Conservation (phyloP, 2,329 filamentous ascomycete species). For the Colletotrichum filicis region DNA sequence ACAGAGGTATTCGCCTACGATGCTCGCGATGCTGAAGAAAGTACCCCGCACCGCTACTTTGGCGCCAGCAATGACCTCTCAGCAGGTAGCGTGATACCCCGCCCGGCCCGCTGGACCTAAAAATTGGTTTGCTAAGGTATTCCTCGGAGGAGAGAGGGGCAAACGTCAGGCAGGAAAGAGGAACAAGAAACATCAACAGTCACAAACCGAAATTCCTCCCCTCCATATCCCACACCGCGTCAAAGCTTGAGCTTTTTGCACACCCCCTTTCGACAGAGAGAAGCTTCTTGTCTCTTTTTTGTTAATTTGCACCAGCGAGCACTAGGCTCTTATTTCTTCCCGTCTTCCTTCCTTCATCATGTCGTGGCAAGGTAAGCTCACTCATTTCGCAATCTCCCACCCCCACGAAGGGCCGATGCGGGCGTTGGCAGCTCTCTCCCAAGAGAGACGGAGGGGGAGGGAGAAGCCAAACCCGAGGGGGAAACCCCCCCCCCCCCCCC, state of each 20-base stretch:
- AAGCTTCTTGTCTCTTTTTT: slow-evolving; percentile 31
- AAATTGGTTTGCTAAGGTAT: slow-evolving; percentile 20
- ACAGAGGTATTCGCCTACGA: slow-evolving; percentile 28
- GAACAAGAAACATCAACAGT: slow-evolving; percentile 35
- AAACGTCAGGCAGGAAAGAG: slow-evolving; percentile 29
- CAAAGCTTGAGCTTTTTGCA: slow-evolving; percentile 28
- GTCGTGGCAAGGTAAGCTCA: slow-evolving; percentile 78
- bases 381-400: slow-evolving; percentile 1
- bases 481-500: slow-evolving; percentile 9
- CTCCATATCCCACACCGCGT: slow-evolving; percentile 34
- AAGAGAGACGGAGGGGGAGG: neutral
- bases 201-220: slow-evolving; percentile 26
- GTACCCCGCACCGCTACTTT: slow-evolving; percentile 31
- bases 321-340: slow-evolving; percentile 26
- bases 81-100: slow-evolving; percentile 26
- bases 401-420: slow-evolving; percentile 15
- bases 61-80: slow-evolving; percentile 24
- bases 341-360: slow-evolving; percentile 55
- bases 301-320: slow-evolving; percentile 32
- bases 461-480: slow-evolving; percentile 16
- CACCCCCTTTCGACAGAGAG: slow-evolving; percentile 24
- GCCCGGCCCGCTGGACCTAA: slow-evolving; percentile 34
- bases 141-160: slow-evolving; percentile 22
- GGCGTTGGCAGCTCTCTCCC: slow-evolving; percentile 10
- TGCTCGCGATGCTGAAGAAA: slow-evolving; percentile 17